Percentiles rank a stretch among this genome's conserved stretches.
phyloP scores from a whole-genome alignment of 1,284 basidiomycete species.

The Ceratobasidium sp. region DNA sequence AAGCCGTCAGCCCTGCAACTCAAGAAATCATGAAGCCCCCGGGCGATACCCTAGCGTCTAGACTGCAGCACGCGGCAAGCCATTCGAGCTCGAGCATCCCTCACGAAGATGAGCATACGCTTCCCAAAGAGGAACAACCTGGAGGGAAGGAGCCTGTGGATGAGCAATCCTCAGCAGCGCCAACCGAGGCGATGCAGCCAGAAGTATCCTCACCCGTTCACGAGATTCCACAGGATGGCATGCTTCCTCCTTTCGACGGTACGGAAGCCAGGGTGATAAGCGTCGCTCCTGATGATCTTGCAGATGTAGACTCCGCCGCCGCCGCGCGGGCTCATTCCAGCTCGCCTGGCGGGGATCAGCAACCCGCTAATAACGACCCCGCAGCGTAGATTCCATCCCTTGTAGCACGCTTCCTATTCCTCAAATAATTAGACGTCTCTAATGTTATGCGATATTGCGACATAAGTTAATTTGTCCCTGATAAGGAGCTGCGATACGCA shows the following conservation, averaged over 20 bases:
- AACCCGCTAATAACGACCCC: conserved; percentile 2
- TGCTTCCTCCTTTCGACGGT: conserved; percentile 6
- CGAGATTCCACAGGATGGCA: conserved; percentile 1
- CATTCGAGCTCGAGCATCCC: conserved; percentile 5
- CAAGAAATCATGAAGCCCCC: conserved; percentile 12
- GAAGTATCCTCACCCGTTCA: background rate
- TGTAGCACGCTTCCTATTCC: background rate
- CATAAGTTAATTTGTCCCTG: too few relatives aligned
- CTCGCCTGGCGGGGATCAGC: conserved; percentile 32
- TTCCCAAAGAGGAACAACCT: conserved; percentile 20
- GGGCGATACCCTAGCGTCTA: background rate
- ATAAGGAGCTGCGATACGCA: too few relatives aligned
- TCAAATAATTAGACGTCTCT: conserved; percentile 6
- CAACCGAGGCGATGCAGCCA: conserved; percentile 34
- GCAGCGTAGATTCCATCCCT: conserved; percentile 23
- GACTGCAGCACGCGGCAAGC: conserved; percentile 5
- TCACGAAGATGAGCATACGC: background rate
- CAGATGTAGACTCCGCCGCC: background rate
- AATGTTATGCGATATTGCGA: too few relatives aligned
- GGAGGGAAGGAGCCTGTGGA: background rate
- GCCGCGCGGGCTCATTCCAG: conserved; percentile 23
- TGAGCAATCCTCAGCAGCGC: conserved; percentile 21
- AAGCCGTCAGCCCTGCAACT: conserved; percentile 1
- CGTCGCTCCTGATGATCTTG: conserved; percentile 20
- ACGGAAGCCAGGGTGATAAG: conserved; percentile 30